These are phyloP conservation scores for Mimosa bimucronata DNA, from an alignment of 306 rosid species.

Conservation along the genomic window DNA sequence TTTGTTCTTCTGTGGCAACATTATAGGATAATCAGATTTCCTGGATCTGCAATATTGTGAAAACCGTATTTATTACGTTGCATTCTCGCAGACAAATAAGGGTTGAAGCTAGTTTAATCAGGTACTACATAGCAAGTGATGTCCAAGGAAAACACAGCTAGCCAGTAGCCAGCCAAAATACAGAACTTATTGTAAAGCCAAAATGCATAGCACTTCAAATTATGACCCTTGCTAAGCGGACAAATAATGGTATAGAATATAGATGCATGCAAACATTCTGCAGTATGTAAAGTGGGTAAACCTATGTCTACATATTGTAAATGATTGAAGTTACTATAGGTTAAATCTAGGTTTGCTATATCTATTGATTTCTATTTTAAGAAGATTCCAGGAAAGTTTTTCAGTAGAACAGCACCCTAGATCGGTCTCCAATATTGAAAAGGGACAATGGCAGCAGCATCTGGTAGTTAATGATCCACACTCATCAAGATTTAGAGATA, in stretches of 20 bases:
- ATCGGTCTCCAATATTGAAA: background rate
- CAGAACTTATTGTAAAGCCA: background rate
- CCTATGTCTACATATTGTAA: background rate
- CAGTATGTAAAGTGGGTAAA: background rate
- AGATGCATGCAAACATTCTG: background rate
- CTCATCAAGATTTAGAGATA: background rate
- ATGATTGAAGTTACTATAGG: background rate
- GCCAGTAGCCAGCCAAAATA: background rate
- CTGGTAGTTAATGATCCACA: background rate
- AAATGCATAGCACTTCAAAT: background rate
- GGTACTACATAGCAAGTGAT: background rate
- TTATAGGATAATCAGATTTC: background rate
- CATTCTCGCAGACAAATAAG: background rate
- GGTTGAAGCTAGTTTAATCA: background rate
- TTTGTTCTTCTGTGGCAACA: slow-evolving; percentile 7
- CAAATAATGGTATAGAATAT: background rate
- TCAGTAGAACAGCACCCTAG: background rate
- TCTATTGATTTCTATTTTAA: background rate
- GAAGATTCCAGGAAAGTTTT: background rate
- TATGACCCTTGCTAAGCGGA: background rate
- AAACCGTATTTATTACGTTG: background rate
- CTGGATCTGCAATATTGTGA: background rate
- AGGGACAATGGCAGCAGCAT: background rate
- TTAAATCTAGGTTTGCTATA: background rate
- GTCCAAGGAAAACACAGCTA: background rate